phyloP scores from a whole-genome alignment of 2,329 filamentous ascomycete genomes.

The Trichothecium sympodiale region DNA sequence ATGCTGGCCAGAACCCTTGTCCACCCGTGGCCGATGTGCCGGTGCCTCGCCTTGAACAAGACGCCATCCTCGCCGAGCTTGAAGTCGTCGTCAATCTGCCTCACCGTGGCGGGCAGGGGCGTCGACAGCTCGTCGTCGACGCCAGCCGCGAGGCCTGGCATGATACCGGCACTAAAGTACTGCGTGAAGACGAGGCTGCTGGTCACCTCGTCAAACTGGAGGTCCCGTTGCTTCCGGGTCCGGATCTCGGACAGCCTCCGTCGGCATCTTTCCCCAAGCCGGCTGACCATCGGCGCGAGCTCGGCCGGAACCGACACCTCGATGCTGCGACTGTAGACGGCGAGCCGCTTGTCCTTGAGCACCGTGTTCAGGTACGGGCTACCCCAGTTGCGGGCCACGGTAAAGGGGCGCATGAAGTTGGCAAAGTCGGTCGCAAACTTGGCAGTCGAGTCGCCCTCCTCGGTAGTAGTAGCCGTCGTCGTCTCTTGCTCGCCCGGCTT shows the following conservation, averaged over 20 bases:
- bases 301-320: not conserved
- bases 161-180: too few species aligned
- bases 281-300: not conserved
- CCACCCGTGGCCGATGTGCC: not conserved
- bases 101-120: too few species aligned
- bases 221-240: not conserved
- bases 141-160: too few species aligned
- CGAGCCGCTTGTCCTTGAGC: not conserved
- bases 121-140: too few species aligned
- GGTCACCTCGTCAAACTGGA: too few species aligned
- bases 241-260: not conserved
- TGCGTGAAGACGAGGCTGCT: too few species aligned
- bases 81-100: too few species aligned
- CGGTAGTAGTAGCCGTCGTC: too few species aligned
- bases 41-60: not conserved
- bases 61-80: not conserved
- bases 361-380: not conserved
- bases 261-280: not conserved
- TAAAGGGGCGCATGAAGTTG: not conserved
- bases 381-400: not conserved
- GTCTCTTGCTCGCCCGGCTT: too few species aligned
- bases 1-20: not conserved
- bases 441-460: not conserved
- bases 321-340: not conserved
- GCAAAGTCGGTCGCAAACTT: not conserved